phyloP scores from a whole-genome alignment of 108 stramenopile species.

The Asterionellopsis glacialis region DNA sequence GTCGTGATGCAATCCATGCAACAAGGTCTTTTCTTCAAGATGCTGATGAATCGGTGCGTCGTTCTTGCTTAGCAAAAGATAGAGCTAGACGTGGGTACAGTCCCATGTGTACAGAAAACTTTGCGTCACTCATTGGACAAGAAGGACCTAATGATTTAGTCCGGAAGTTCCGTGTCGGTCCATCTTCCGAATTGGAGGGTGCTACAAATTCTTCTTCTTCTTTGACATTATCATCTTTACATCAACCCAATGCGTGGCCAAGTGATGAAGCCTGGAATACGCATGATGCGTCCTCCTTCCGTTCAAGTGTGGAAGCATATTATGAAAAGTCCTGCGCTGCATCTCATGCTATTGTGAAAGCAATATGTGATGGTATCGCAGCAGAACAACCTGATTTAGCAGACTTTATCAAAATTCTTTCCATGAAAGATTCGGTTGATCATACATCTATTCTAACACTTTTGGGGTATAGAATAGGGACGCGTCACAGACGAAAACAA shows the following conservation, averaged over 20 bases:
- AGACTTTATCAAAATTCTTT: background rate
- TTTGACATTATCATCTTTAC: conserved; percentile 28
- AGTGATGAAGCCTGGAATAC: conserved; percentile 33
- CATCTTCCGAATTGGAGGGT: conserved; percentile 1
- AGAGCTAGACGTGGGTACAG: conserved; percentile 66
- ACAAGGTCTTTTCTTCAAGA: conserved; percentile 57
- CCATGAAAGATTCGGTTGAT: conserved; percentile 8
- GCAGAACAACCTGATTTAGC: background rate
- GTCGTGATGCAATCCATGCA: conserved; percentile 40
- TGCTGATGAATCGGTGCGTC: conserved; percentile 54
- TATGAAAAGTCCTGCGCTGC: conserved; percentile 34
- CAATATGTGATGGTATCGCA: conserved; percentile 58
- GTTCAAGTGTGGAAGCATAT: conserved; percentile 38
- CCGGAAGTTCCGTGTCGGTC: conserved; percentile 67
- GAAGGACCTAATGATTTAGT: conserved; percentile 72
- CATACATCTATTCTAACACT: conserved; percentile 70
- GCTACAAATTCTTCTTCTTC: background rate
- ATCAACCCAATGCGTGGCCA: conserved; percentile 70
- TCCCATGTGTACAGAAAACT: conserved; percentile 69
- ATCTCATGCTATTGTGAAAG: conserved; percentile 44
- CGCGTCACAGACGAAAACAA: conserved; percentile 37
- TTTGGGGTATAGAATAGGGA: conserved; percentile 55
- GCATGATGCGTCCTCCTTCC: conserved; percentile 23
- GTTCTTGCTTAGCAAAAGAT: conserved; percentile 61
- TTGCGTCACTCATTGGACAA: conserved; percentile 57